Evolutionary conservation across 2,329 filamentous ascomycete genomes (phyloP).

Genomic region (Geosmithia morbida): DNA sequence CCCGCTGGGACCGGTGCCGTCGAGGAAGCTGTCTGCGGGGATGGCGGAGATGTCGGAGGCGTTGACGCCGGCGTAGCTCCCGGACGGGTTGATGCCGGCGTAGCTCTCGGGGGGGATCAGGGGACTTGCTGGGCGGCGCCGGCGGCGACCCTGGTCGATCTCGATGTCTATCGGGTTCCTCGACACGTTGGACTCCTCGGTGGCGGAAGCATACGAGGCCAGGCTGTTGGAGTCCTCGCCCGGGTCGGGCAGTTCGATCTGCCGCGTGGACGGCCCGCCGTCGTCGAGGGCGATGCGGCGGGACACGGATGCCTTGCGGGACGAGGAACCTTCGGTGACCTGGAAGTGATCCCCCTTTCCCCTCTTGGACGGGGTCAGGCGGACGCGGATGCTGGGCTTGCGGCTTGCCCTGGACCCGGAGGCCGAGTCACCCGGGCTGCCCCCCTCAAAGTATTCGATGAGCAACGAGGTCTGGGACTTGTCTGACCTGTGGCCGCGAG

Average conservation of each 20-base stretch:
- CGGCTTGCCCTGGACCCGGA: constrained; percentile 43
- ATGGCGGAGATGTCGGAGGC: constrained; percentile 79
- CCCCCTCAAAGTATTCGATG: constrained; percentile 89
- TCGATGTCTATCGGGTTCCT: constrained; percentile 79
- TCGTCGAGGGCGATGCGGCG: constrained; percentile 37
- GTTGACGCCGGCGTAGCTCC: constrained; percentile 43
- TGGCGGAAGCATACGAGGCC: constrained; percentile 63
- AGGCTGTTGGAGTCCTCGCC: constrained; percentile 51
- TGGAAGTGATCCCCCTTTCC: constrained; percentile 63
- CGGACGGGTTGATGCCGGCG: constrained; percentile 7
- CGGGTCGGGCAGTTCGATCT: constrained; percentile 27
- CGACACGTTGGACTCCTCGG: constrained; percentile 65
- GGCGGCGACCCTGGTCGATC: constrained; percentile 50
- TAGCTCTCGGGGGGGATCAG: constrained; percentile 36
- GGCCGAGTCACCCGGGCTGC: constrained; percentile 34
- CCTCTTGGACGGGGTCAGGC: constrained; percentile 66
- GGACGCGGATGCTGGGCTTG: constrained; percentile 67
- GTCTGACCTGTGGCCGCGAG: constrained; percentile 43
- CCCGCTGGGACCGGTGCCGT: constrained; percentile 29
- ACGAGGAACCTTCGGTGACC: constrained; percentile 50
- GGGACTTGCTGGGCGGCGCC: constrained; percentile 53
- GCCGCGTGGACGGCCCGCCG: constrained; percentile 15
- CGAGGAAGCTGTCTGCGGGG: constrained; percentile 45
- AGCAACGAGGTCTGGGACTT: constrained; percentile 78
- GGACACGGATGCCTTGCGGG: constrained; percentile 48